These are phyloP conservation scores for Tolypocladium pustulatum DNA, from an alignment of 2,329 filamentous ascomycete species.

Conservation along the genomic window DNA sequence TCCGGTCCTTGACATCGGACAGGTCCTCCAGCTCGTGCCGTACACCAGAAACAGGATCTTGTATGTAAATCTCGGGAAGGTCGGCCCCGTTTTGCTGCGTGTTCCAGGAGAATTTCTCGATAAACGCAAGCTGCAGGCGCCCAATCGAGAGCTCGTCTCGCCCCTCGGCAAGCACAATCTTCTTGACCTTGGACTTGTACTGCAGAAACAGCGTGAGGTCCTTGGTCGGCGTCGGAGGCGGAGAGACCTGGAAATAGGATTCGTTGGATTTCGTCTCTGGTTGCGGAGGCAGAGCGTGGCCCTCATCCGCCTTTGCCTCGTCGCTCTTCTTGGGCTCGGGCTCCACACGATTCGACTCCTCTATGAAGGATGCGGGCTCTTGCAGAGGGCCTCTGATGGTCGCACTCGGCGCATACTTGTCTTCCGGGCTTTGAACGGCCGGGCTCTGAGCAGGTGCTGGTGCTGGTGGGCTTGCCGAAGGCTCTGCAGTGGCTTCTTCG, in stretches of 20 bases:
- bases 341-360: constrained; percentile 6
- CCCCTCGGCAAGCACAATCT: constrained; percentile 80
- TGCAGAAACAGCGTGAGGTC: constrained; percentile 90
- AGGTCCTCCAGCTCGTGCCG: constrained; percentile 93
- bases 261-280: constrained; percentile 34
- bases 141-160: constrained; percentile 77
- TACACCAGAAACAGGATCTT: constrained; percentile 91
- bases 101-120: constrained; percentile 99
- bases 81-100: constrained; percentile 89
- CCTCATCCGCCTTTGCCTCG: constrained; percentile 12
- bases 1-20: constrained; percentile 84
- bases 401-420: constrained; percentile 49
- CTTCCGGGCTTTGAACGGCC: constrained; percentile 50
- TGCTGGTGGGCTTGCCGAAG: constrained; percentile 10
- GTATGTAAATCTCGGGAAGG: constrained; percentile 93
- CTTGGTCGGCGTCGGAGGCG: constrained; percentile 59
- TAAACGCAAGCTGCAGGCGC: constrained; percentile 86
- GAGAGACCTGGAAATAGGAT: constrained; percentile 49
- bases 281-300: constrained; percentile 11
- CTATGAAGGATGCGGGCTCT: constrained; percentile 27
- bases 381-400: constrained; percentile 48
- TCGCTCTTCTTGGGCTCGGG: constrained; percentile 7
- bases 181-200: constrained; percentile 95
- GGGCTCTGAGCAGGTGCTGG: constrained; percentile 8
- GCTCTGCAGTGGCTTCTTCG: constrained; percentile 38